These are phyloP conservation scores for Salix purpurea DNA, from an alignment of 345 rosid genomes.

Conservation along the genomic window DNA sequence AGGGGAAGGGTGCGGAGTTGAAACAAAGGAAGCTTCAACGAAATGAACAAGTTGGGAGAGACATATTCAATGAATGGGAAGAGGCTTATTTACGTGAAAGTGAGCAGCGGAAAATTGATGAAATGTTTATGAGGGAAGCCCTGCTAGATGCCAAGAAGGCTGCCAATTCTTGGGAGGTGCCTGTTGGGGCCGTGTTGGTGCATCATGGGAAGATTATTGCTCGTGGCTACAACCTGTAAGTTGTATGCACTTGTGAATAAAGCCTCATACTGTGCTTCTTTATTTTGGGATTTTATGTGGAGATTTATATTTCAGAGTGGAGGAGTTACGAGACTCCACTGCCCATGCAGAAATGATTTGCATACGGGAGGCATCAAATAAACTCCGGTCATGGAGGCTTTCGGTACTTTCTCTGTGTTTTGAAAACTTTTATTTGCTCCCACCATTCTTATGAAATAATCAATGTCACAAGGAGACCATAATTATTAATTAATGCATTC, in stretches of 20 bases:
- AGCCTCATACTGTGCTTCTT: slow-evolving; percentile 10
- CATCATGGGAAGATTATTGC: slow-evolving; percentile 84
- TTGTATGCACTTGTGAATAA: slow-evolving; percentile 12
- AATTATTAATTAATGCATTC: background rate
- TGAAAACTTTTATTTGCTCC: background rate
- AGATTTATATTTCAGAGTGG: slow-evolving; percentile 63
- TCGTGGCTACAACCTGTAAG: slow-evolving; percentile 91
- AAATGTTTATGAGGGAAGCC: slow-evolving; percentile 93
- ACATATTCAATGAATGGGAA: slow-evolving; percentile 96
- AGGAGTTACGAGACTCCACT: slow-evolving; percentile 88
- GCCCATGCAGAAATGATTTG: slow-evolving; percentile 98
- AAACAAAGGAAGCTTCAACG: slow-evolving; percentile 70
- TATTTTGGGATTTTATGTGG: slow-evolving; percentile 9
- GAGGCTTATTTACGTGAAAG: slow-evolving; percentile 70
- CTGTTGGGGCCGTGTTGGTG: slow-evolving; percentile 93
- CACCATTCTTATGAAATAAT: background rate
- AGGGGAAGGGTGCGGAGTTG: slow-evolving; percentile 34
- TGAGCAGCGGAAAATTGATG: slow-evolving; percentile 69
- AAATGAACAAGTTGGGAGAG: slow-evolving; percentile 58
- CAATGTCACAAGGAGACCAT: background rate
- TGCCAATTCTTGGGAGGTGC: slow-evolving; percentile 96
- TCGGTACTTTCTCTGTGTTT: slow-evolving; percentile 44
- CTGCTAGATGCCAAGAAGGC: slow-evolving; percentile 88
- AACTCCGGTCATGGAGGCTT: slow-evolving; percentile 79
- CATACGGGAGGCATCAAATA: slow-evolving; percentile 81